Percentiles rank a stretch among this genome's conserved stretches.
These are phyloP conservation scores for Funneliformis mosseae DNA, from an alignment of 192 early-diverging fungal species.

Conservation along the genomic window DNA sequence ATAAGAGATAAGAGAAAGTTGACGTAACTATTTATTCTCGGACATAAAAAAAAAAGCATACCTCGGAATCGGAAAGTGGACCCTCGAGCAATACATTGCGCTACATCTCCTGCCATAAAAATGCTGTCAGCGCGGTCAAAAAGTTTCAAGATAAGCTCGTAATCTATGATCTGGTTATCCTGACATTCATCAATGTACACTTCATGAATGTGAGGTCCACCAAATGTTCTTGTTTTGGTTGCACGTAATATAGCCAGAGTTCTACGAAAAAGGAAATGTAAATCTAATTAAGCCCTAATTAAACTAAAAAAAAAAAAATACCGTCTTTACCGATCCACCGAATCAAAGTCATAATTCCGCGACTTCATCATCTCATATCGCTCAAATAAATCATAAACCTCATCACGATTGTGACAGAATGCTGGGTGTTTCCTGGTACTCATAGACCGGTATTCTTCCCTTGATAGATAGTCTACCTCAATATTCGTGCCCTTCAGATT, in stretches of 20 bases:
- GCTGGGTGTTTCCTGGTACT: too few relatives aligned
- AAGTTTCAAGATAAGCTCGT: slow-evolving; percentile 5
- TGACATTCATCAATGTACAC: slow-evolving; percentile 24
- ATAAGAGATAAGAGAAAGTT: neutral
- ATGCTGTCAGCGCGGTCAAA: slow-evolving; percentile 18
- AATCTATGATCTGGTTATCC: neutral
- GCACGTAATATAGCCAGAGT: slow-evolving; percentile 17
- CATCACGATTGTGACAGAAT: too few relatives aligned
- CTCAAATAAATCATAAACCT: too few relatives aligned
- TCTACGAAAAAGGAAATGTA: neutral
- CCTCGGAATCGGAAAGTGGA: slow-evolving; percentile 17
- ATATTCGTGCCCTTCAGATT: neutral
- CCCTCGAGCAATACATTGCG: slow-evolving; percentile 19
- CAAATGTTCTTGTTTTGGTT: neutral
- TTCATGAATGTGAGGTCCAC: slow-evolving; percentile 9
- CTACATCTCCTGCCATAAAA: slow-evolving; percentile 24
- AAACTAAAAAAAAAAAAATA: neutral
- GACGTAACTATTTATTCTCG: neutral
- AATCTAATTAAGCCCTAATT: neutral
- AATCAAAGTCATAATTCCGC: neutral
- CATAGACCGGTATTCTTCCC: neutral
- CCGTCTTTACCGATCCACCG: slow-evolving; percentile 4
- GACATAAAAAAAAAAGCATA: neutral
- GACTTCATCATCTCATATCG: slow-evolving; percentile 4
- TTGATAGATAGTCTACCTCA: neutral